Base-by-base conservation (phyloP, 139 green algal species). In the Chlorella sp. region DNA sequence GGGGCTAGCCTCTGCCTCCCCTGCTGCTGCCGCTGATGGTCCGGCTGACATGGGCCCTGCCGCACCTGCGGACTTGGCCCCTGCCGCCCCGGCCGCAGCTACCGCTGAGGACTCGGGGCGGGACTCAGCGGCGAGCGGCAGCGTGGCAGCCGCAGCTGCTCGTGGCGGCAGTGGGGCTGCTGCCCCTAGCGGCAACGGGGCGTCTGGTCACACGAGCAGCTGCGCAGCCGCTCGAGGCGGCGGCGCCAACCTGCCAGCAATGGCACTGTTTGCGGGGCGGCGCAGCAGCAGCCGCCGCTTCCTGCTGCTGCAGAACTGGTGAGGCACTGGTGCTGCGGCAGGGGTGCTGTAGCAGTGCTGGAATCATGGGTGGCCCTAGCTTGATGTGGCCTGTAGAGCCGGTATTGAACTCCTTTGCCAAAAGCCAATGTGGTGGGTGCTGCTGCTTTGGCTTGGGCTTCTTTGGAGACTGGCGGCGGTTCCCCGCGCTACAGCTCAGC, bases 261-360 rank as follows among this genome's bases (percentile, higher is more conserved):
- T 94, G 62, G 69, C 83, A 16, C 85, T 95, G 44, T 95, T 95
- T 88, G 93, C 93, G 25, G 90, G 93, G 21, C 87, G 93, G 38
- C 88, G 93, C 36, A 88, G 85, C 39, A 91, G 81, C 34, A 91
- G 94, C 80, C 85, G 90, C 28, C 60, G 88, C 39, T 94, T 85
- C 84, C 88, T 96, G 84, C 32, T 94, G 79, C 88, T 95, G 38
- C 91, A 95, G 63, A 96, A 94, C 86, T 85, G 92, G 78, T 84
- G 78, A n/a, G 63, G 12, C 44, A 6, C 44, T 51, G 44, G 44
- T 51, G 20, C 3, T 41, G 72, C 4, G 41, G 72, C 20, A 36
- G 15, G 28, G 60, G 70, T 16, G 6, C 9, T 51, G 44, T 51
- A 16, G 6, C 7, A 9, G 7, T 51, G 44, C 7, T 51, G 44